Base-by-base conservation (phyloP, 2,329 filamentous ascomycete genomes). In the Aspergillus niger region DNA sequence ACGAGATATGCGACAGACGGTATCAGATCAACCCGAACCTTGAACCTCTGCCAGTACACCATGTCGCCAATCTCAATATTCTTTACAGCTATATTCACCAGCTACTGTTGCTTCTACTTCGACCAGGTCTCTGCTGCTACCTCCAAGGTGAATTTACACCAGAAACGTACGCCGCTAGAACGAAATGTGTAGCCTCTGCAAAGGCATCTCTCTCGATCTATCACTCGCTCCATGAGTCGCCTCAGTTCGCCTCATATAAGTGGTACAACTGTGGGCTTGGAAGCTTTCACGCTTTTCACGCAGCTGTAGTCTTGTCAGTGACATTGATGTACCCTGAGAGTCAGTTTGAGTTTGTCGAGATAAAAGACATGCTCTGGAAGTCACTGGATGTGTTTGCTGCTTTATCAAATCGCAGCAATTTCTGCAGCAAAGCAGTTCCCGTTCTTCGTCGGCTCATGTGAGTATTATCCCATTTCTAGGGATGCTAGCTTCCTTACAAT, bases 201-300 rank as follows among this genome's bases (percentile, higher is more conserved):
- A 72, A 73, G 58, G 66, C 67, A 1, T 70, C 76, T 3, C 63
- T 79, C 4, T 60, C 67, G 1, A 74, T 76, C 49, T 75, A 77
- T 48, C 67, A 70, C 49, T 68, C 67, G 0, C 67, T 78, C 0
- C 65, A 69, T 24, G 72, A 74, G 47, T 67, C 69, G 1, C 61
- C 72, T 1, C 60, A 69, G 5, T 76, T 76, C 47, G 65, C 69
- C 5, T 71, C 73, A 1, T 79, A 77, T 58, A 74, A 70, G 61
- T 79, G 77, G 77, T 79, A 77, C 57, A 76, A 71, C 26, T 71
- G 73, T 28, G 74, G 74, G 2, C 62, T 76, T 2, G 76, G 75
- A 5, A 76, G 74, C 55, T 79, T 78, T 60, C 75, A 79, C 41
- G 74, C 77, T 1, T 78, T 79, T 59, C 76, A 78, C 48, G 76